Evolutionary conservation across 225 moss, liverwort and hornwort genomes (phyloP).

Genomic region (Anthoceros angustus): DNA sequence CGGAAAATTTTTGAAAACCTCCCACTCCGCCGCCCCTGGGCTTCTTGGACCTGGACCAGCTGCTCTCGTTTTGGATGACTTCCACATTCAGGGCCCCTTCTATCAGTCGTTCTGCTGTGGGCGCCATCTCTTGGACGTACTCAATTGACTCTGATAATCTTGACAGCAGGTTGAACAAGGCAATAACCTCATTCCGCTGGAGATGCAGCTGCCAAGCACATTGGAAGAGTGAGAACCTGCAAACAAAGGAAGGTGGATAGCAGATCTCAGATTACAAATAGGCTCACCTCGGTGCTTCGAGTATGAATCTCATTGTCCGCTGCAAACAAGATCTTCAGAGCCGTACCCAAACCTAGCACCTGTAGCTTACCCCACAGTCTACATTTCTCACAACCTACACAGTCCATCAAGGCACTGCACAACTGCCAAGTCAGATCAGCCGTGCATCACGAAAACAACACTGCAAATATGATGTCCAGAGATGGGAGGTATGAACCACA

Average conservation of each 20-base stretch:
- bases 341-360: constrained; percentile 75
- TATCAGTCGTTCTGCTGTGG: background rate
- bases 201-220: constrained; percentile 23
- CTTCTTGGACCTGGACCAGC: background rate
- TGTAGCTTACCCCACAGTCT: constrained; percentile 97
- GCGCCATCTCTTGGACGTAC: constrained; percentile 60
- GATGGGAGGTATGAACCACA: background rate
- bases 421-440: background rate
- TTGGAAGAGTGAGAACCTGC: background rate
- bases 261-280: background rate
- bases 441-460: background rate
- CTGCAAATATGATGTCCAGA: background rate
- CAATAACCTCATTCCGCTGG: constrained; percentile 89
- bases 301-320: constrained; percentile 17
- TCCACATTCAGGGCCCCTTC: background rate
- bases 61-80: constrained; percentile 1
- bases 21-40: background rate
- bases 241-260: background rate
- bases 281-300: constrained; percentile 13
- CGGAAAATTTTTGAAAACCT: background rate
- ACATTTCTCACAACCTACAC: constrained; percentile 96
- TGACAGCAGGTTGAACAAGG: constrained; percentile 57
- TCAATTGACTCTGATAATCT: constrained; percentile 83
- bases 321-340: constrained; percentile 74
- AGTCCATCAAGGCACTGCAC: constrained; percentile 72